Conservation (phyloP, 306 rosid species). For the Casuarina glauca region DNA sequence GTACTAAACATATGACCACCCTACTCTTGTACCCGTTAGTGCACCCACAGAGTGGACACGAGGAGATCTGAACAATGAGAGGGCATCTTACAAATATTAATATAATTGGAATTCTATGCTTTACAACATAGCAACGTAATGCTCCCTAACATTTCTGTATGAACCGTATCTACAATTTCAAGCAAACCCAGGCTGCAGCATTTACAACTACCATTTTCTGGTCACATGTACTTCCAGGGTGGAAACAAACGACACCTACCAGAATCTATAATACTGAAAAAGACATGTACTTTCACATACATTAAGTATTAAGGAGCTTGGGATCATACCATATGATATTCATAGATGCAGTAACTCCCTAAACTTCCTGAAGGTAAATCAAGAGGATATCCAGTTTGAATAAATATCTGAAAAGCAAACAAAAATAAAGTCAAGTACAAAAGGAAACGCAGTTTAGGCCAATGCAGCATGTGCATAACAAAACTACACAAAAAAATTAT, state of each 20-base stretch:
- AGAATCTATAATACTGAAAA: not conserved
- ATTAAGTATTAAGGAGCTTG: not conserved
- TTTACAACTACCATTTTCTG: not conserved
- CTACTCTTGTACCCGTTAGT: not conserved
- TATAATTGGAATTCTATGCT: not conserved
- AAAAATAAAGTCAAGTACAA: slow-evolving; percentile 31
- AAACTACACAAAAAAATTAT: slow-evolving; percentile 8
- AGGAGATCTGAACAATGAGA: not conserved
- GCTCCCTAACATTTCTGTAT: not conserved
- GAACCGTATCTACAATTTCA: not conserved
- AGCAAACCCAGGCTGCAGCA: not conserved
- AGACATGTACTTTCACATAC: not conserved
- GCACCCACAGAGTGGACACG: not conserved
- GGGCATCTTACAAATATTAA: not conserved
- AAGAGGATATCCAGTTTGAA: slow-evolving; percentile 99
- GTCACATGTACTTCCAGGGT: not conserved
- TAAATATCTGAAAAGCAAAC: slow-evolving; percentile 73
- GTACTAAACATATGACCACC: not conserved
- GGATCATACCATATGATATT: slow-evolving; percentile 87
- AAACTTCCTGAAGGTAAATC: slow-evolving; percentile 98
- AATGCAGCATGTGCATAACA: slow-evolving; percentile 7
- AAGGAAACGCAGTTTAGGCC: slow-evolving; percentile 11
- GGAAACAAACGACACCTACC: not conserved
- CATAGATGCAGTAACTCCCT: slow-evolving; percentile 98
- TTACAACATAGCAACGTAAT: not conserved